Evolutionary conservation across 73 alveolate genomes (phyloP).

Genomic region (Paramecium bursaria): DNA sequence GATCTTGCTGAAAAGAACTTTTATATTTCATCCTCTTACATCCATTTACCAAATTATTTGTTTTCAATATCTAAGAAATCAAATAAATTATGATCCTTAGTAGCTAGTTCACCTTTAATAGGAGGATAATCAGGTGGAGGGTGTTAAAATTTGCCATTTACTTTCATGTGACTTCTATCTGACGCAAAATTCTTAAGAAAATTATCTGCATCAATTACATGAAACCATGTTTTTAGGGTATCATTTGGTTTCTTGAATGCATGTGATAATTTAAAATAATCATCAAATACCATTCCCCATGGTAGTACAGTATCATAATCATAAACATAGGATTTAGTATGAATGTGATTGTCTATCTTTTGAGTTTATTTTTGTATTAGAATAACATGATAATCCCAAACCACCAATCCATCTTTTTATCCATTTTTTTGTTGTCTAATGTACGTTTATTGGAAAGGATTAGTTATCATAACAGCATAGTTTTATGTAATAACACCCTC

Average conservation of each 20-base stretch:
- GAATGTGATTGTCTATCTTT: neutral
- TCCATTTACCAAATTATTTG: slow-evolving; percentile 25
- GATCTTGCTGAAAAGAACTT: slow-evolving; percentile 8
- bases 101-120: neutral
- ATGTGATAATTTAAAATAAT: slow-evolving; percentile 2
- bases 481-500: neutral
- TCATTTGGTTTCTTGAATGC: slow-evolving; percentile 32
- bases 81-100: neutral
- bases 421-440: neutral
- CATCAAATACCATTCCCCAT: neutral
- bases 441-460: slow-evolving; percentile 47
- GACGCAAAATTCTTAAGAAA: slow-evolving; percentile 16
- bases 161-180: slow-evolving; percentile 35
- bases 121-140: slow-evolving; percentile 47
- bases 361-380: slow-evolving; percentile 7
- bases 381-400: slow-evolving; percentile 61
- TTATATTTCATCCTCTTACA: slow-evolving; percentile 35
- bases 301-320: slow-evolving; percentile 38
- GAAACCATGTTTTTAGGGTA: slow-evolving; percentile 28
- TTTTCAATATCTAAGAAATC: slow-evolving; percentile 19
- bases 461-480: slow-evolving; percentile 29
- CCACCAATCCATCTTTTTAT: neutral
- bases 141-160: slow-evolving; percentile 20
- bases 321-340: slow-evolving; percentile 15
- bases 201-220: slow-evolving; percentile 15